Base-by-base conservation (phyloP, 1,139 yeast species). In the Kodamaea ohmeri region DNA sequence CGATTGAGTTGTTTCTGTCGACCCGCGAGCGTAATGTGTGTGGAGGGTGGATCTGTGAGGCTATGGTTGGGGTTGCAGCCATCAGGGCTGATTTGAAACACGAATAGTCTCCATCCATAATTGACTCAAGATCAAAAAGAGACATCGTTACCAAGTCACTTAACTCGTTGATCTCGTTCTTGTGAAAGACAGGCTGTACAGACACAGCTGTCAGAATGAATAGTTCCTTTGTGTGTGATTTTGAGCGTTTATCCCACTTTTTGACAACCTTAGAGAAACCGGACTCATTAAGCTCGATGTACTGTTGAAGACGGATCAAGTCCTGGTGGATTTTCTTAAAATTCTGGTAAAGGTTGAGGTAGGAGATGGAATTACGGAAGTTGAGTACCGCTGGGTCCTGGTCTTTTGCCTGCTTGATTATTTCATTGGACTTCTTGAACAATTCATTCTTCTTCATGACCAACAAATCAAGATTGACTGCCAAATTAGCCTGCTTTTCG, bases 181-280 rank as follows among this genome's bases (percentile, higher is more conserved):
- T 78, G 55, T 94, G 95, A 65, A 92, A 92, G 11, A 90, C 95
- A 0, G 98, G 98, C 58, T 92, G 98, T 2, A 92, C 96, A 46
- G 88, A 88, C 8, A 92, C 96, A 0, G 97, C 97, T 1, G 97
- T 82, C 36, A 88, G 82, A 32, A 92, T 73, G 57, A 90, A 92
- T 38, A 92, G 71, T 58, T 92, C 98, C 56, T 89, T 89, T 7
- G 97, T 90, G 50, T 88, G 95, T 2, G 96, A 86, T 52, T 90
- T 89, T 14, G 97, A 88, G 44, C 97, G 72, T 61, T 92, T 92
- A 61, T 92, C 98, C 98, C 98, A 92, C 65, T 92, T 92, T 58
- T 92, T 92, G 51, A 92, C 76, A 24, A 88, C 97, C 61, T 92
- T 92, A 21, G 94, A 82, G 61, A 92, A 92, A 13, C 97, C 98